phyloP scores from a whole-genome alignment of 495 filamentous ascomycete genomes.

The Polyplosphaeria fusca region DNA sequence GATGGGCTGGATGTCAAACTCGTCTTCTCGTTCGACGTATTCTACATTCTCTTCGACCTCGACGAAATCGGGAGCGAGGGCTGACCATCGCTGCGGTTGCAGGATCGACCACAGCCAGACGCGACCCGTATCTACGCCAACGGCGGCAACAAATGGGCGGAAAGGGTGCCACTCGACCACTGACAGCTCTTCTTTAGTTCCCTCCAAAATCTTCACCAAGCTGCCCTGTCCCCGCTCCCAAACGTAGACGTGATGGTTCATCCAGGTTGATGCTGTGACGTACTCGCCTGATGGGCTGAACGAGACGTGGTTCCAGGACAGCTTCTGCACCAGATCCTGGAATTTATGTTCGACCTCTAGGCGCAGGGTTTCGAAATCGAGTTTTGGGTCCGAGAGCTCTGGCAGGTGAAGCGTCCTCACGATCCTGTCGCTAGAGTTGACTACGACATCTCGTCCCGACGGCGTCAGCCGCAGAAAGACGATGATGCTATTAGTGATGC shows the following conservation, averaged over 20 bases:
- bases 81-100: slow-evolving; percentile 92
- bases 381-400: slow-evolving; percentile 53
- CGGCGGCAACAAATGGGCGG: slow-evolving; percentile 81
- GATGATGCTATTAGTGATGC: slow-evolving; percentile 80
- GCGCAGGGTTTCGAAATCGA: slow-evolving; percentile 69
- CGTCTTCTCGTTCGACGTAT: slow-evolving; percentile 91
- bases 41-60: slow-evolving; percentile 98
- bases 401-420: slow-evolving; percentile 83
- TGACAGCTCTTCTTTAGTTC: slow-evolving; percentile 89
- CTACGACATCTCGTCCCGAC: slow-evolving; percentile 79
- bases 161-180: slow-evolving; percentile 96
- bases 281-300: slow-evolving; percentile 90
- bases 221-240: slow-evolving; percentile 96
- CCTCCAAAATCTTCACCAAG: slow-evolving; percentile 92
- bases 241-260: slow-evolving; percentile 97
- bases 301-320: slow-evolving; percentile 92
- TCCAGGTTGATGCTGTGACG: slow-evolving; percentile 87
- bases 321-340: slow-evolving; percentile 90
- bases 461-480: slow-evolving; percentile 79
- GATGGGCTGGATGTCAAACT: slow-evolving; percentile 95
- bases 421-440: slow-evolving; percentile 88
- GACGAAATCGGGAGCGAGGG: slow-evolving; percentile 91
- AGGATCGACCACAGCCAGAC: slow-evolving; percentile 93
- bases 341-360: slow-evolving; percentile 96
- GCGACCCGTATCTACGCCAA: slow-evolving; percentile 81